phyloP scores from a whole-genome alignment of 2,329 filamentous ascomycete species.

The Alternaria tenuissima region DNA sequence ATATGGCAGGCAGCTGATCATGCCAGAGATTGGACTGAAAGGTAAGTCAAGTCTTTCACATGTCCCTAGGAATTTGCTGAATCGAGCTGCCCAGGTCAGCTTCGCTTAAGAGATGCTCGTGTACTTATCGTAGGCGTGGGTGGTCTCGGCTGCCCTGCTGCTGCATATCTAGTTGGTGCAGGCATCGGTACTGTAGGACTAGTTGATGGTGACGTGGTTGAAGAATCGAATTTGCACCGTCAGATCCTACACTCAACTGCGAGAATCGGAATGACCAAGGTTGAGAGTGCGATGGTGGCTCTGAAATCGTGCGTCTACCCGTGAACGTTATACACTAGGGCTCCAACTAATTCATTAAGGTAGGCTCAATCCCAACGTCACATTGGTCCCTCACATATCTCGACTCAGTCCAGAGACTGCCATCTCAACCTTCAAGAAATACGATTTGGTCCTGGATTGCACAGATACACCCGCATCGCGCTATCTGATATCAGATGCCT shows the following conservation, averaged over 20 bases:
- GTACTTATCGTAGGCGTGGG: slow-evolving; percentile 88
- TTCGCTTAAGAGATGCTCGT: slow-evolving; percentile 72
- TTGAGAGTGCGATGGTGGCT: slow-evolving; percentile 69
- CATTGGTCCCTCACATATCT: slow-evolving; percentile 67
- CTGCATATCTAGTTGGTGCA: slow-evolving; percentile 89
- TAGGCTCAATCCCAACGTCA: slow-evolving; percentile 76
- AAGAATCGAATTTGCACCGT: slow-evolving; percentile 89
- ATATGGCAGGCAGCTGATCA: slow-evolving; percentile 90
- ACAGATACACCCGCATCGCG: slow-evolving; percentile 92
- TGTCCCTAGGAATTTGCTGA: background rate
- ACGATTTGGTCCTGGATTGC: slow-evolving; percentile 90
- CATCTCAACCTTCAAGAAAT: slow-evolving; percentile 69
- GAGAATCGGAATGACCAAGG: slow-evolving; percentile 78
- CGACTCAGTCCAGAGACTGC: slow-evolving; percentile 76
- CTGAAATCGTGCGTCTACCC: slow-evolving; percentile 53
- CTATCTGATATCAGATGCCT: slow-evolving; percentile 91
- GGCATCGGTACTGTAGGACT: slow-evolving; percentile 85
- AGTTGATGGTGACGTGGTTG: slow-evolving; percentile 87
- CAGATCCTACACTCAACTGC: slow-evolving; percentile 82
- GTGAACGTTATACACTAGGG: background rate
- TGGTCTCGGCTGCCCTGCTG: slow-evolving; percentile 89
- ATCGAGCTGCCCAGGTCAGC: slow-evolving; percentile 67
- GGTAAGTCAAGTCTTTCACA: slow-evolving; percentile 58
- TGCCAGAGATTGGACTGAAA: slow-evolving; percentile 79
- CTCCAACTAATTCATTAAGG: slow-evolving; percentile 14